Evolutionary conservation across 805 yeast genomes (phyloP).

Genomic region (Lachancea waltii): DNA sequence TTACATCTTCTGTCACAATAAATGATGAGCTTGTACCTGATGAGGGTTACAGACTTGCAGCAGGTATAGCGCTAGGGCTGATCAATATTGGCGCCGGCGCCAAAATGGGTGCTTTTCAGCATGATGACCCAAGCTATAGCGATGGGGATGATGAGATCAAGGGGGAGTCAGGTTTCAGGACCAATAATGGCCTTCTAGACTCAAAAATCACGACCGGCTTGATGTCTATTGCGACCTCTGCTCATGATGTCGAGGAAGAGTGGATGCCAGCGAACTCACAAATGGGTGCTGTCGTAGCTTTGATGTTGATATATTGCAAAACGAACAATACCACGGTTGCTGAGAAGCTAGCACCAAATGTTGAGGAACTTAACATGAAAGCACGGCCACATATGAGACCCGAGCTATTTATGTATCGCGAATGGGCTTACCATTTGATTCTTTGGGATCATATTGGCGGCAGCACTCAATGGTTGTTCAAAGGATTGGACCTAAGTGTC

Average conservation of each 20-base stretch:
- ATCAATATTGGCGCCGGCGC: conserved; percentile 75
- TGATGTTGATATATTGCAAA: conserved; percentile 66
- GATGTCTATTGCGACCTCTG: conserved; percentile 15
- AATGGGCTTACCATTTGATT: conserved; percentile 57
- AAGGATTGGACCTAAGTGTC: conserved; percentile 9
- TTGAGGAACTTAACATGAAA: conserved; percentile 7
- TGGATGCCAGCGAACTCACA: conserved; percentile 36
- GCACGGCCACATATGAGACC: conserved; percentile 58
- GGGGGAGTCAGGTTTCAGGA: conserved; percentile 3
- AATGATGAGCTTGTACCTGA: conserved; percentile 52
- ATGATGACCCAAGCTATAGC: conserved; percentile 48
- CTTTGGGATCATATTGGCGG: conserved; percentile 62
- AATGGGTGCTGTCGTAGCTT: conserved; percentile 68
- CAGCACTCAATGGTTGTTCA: conserved; percentile 27
- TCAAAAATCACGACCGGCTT: conserved; percentile 10
- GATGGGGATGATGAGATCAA: conserved; percentile 39
- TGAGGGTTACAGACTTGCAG: conserved; percentile 80
- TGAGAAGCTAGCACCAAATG: conserved; percentile 47
- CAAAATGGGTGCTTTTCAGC: conserved; percentile 3
- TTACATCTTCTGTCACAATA: conserved; percentile 43
- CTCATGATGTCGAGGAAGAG: conserved; percentile 22
- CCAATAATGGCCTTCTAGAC: conserved; percentile 9
- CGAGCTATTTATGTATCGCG: conserved; percentile 60
- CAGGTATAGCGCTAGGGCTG: conserved; percentile 83
- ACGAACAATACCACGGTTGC: conserved; percentile 59